Conservation (phyloP, 768 basidiomycete genomes). For the Mycena sanguinolenta region DNA sequence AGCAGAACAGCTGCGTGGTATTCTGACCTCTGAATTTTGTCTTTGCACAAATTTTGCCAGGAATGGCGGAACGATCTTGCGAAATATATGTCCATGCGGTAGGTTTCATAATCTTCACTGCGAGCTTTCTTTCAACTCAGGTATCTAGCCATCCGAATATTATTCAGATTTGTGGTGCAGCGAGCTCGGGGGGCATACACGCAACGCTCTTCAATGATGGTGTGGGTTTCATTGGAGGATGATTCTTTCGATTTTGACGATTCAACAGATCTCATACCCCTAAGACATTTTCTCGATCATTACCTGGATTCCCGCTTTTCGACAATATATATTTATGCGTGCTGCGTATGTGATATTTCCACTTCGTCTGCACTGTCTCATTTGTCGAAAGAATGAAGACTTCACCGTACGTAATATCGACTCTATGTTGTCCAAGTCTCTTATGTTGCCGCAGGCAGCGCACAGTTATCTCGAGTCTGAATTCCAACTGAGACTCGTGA, state of each 20-base stretch:
- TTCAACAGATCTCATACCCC: background rate
- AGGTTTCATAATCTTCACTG: background rate
- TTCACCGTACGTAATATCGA: no score
- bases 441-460: background rate
- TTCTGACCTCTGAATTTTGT: no score
- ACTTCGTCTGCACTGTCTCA: no score
- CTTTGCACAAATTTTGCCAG: no score
- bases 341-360: no score
- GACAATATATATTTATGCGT: no score
- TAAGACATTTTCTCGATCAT: background rate
- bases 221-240: background rate
- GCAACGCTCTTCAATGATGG: background rate
- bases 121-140: background rate
- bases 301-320: background rate
- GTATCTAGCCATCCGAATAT: background rate
- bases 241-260: background rate
- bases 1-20: background rate
- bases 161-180: background rate
- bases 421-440: background rate
- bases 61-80: no score
- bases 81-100: no score
- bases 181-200: background rate
- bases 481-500: background rate
- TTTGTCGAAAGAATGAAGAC: no score
- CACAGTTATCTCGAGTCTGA: background rate